phyloP scores from a whole-genome alignment of 2,329 filamentous ascomycete species.

The Aspergillus cejpii region DNA sequence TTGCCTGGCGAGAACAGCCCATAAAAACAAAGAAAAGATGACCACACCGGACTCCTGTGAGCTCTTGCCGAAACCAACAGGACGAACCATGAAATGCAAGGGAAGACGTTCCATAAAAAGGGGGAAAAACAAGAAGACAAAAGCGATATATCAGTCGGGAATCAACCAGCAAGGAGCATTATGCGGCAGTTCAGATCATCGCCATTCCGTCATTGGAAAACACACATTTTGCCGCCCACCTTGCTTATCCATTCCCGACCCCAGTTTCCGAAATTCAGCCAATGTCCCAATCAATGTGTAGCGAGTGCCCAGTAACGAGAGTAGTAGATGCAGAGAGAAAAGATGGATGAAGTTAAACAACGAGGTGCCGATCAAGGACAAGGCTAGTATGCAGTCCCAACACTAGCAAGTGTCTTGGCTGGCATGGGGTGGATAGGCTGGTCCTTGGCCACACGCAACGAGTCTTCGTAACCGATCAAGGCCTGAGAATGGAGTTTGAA shows the following conservation, averaged over 20 bases:
- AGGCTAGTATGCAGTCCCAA: slow-evolving; percentile 39
- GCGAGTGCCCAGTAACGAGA: slow-evolving; percentile 29
- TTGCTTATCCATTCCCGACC: slow-evolving; percentile 34
- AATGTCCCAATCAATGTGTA: slow-evolving; percentile 38
- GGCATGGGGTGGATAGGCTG: slow-evolving; percentile 40
- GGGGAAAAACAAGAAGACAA: slow-evolving; percentile 20
- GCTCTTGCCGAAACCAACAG: slow-evolving; percentile 29
- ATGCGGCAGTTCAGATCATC: slow-evolving; percentile 26
- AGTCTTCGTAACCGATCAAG: slow-evolving; percentile 85
- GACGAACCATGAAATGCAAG: slow-evolving; percentile 22
- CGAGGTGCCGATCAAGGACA: slow-evolving; percentile 19
- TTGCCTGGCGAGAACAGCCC: slow-evolving; percentile 31
- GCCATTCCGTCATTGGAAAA: slow-evolving; percentile 28
- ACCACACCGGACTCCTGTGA: slow-evolving; percentile 43
- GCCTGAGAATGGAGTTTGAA: slow-evolving; percentile 96
- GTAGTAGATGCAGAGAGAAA: slow-evolving; percentile 26
- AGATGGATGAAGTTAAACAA: slow-evolving; percentile 19
- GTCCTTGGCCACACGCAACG: slow-evolving; percentile 36
- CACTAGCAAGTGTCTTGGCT: slow-evolving; percentile 39
- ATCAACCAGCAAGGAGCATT: slow-evolving; percentile 29
- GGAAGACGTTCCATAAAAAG: slow-evolving; percentile 26
- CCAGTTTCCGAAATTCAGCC: slow-evolving; percentile 28
- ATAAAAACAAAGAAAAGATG: slow-evolving; percentile 33
- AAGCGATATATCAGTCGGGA: slow-evolving; percentile 21
- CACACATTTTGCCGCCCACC: slow-evolving; percentile 32